Conservation (phyloP, 169 alveolate species). For the Plasmodium cynomolgi region DNA sequence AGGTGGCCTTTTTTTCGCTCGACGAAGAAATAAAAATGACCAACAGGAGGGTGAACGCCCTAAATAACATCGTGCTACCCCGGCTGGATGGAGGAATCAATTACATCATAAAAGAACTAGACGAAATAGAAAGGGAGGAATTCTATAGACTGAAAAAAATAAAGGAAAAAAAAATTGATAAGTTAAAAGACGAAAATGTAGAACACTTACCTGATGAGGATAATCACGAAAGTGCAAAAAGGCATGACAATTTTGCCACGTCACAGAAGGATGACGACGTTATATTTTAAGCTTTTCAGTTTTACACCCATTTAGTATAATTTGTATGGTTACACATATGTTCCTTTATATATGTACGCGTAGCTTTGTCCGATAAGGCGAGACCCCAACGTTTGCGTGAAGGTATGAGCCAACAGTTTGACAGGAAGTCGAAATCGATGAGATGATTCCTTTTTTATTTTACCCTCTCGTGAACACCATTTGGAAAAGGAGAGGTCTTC, state of each 20-base stretch:
- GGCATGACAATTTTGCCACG: conserved; percentile 10
- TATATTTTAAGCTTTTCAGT: conserved; percentile 29
- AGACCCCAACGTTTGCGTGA: background rate
- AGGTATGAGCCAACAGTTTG: background rate
- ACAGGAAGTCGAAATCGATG: background rate
- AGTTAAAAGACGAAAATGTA: conserved; percentile 21
- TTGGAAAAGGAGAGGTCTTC: background rate
- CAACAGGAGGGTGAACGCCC: conserved; percentile 96
- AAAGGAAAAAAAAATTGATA: conserved; percentile 72
- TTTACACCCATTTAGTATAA: background rate
- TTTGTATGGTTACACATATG: background rate
- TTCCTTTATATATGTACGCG: background rate
- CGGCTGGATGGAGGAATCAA: conserved; percentile 90
- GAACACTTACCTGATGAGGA: conserved; percentile 30
- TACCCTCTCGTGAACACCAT: background rate
- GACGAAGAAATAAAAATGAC: conserved; percentile 97
- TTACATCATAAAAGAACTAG: conserved; percentile 94
- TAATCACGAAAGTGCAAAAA: conserved; percentile 12
- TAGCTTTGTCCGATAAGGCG: background rate
- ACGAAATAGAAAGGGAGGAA: conserved; percentile 96
- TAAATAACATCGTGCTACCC: conserved; percentile 96
- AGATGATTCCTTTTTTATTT: background rate
- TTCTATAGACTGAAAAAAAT: conserved; percentile 83
- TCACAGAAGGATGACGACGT: conserved; percentile 71
- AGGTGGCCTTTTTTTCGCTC: conserved; percentile 93